A percentile compares a stretch with the other conserved stretches of the same genome.
These are phyloP conservation scores for Fusarium camptoceras DNA, from an alignment of 2,329 filamentous ascomycete species.

Conservation along the genomic window DNA sequence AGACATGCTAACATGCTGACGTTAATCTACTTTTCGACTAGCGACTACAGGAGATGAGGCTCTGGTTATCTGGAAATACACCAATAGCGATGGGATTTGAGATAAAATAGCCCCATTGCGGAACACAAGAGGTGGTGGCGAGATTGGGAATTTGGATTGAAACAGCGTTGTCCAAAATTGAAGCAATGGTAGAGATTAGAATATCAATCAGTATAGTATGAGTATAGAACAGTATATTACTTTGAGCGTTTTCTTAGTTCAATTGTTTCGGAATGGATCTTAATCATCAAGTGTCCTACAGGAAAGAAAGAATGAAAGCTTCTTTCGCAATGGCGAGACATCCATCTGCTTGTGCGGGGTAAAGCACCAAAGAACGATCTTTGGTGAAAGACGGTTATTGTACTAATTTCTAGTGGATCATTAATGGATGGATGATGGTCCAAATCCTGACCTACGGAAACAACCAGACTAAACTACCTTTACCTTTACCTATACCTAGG, in stretches of 20 bases:
- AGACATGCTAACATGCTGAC: conserved; percentile 28
- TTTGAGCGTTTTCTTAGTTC: background rate
- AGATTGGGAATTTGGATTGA: background rate
- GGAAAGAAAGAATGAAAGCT: conserved; percentile 30
- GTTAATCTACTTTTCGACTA: conserved; percentile 40
- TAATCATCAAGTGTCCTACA: background rate
- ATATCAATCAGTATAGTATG: background rate
- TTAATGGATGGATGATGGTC: background rate
- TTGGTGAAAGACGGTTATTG: background rate
- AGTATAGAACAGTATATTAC: too few relatives aligned
- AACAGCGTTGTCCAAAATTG: background rate
- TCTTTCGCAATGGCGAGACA: conserved; percentile 29
- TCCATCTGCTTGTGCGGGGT: background rate
- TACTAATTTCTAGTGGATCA: too few relatives aligned
- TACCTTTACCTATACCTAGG: too few relatives aligned
- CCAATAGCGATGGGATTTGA: conserved; percentile 19
- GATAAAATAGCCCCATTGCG: conserved; percentile 23
- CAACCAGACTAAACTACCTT: too few relatives aligned
- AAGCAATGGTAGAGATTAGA: background rate
- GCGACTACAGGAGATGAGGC: conserved; percentile 39
- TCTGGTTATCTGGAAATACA: conserved; percentile 16
- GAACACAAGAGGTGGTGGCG: conserved; percentile 9
- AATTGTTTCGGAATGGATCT: background rate
- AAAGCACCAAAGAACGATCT: background rate
- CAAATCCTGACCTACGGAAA: too few relatives aligned